Evolutionary conservation across 176 grass and related monocot genomes (phyloP).

Genomic region (Triticum aestivum): IWGSC_CS_RefSeq_v2.1 NC_057803.1:97307222-97307721

Average conservation of each 20-base stretch:
- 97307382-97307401: constrained; percentile 34
- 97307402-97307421: constrained; percentile 38
- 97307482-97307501: constrained; percentile 41
- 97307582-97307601: not conserved
- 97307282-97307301: not conserved
- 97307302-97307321: constrained; percentile 34
- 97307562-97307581: not conserved
- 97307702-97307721: not conserved
- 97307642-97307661: not conserved
- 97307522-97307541: not conserved
- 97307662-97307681: not conserved
- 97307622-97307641: not conserved
- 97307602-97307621: not conserved
- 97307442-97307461: constrained; percentile 30
- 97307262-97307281: not conserved
- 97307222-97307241: not conserved
- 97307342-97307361: not conserved
- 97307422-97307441: not conserved
- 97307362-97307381: constrained; percentile 17
- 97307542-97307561: not conserved
- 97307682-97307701: not conserved
- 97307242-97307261: no score
- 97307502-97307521: constrained; percentile 6
- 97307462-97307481: constrained; percentile 33
- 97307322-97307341: constrained; percentile 15